Evolutionary conservation across 805 yeast species (phyloP).

Genomic region (Candida andamanensis): DNA sequence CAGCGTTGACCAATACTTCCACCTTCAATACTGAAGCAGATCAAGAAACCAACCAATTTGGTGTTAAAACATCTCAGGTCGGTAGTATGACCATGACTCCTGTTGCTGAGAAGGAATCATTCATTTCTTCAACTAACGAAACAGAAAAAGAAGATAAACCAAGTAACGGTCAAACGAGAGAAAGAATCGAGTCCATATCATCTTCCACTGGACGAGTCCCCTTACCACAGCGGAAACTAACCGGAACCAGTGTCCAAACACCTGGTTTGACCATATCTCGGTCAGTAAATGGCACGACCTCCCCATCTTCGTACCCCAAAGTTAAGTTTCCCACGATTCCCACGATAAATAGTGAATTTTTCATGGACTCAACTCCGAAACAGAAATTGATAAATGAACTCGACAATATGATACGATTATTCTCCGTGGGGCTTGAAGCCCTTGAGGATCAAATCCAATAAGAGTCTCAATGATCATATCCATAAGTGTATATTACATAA

Average conservation of each 20-base stretch:
- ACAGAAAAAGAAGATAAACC: conserved; percentile 10
- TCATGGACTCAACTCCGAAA: conserved; percentile 33
- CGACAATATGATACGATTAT: conserved; percentile 32
- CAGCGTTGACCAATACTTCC: conserved; percentile 33
- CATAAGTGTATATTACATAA: too few relatives aligned
- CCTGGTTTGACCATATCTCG: conserved; percentile 2
- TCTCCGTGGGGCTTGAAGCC: conserved; percentile 37
- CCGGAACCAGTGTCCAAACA: conserved; percentile 4
- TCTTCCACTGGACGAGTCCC: conserved; percentile 1
- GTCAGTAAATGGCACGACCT: neutral
- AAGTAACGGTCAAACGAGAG: conserved; percentile 9
- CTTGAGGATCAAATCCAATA: conserved; percentile 24
- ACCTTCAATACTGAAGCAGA: conserved; percentile 16
- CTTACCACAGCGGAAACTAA: conserved; percentile 12
- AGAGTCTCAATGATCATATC: too few relatives aligned
- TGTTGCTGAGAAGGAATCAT: conserved; percentile 52
- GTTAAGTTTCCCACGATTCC: conserved; percentile 34
- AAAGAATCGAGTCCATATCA: conserved; percentile 13
- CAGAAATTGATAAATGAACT: conserved; percentile 31
- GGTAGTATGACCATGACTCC: conserved; percentile 76
- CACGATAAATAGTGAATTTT: conserved; percentile 30
- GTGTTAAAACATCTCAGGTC: conserved; percentile 50
- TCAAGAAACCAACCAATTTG: conserved; percentile 57
- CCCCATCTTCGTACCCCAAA: conserved; percentile 2
- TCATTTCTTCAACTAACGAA: conserved; percentile 6